Base-by-base conservation (phyloP, 768 basidiomycete species). In the Tylopilus rubrobrunneus region DNA sequence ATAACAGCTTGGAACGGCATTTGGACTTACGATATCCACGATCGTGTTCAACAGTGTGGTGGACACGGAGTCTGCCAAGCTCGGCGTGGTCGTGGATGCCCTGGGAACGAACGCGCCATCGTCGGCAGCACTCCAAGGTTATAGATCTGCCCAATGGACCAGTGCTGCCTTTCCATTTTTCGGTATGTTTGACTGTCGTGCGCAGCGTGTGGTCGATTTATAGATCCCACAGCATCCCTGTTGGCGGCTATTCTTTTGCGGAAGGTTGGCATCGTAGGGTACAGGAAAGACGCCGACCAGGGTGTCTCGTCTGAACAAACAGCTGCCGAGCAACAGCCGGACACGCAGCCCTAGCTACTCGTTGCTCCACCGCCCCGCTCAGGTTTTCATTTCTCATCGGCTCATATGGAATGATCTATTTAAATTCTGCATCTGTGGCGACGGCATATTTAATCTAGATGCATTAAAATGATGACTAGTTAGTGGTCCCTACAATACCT, bases 21-120 rank as follows among this genome's bases (percentile, higher is more conserved):
- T 89, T 33, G 89, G 87, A 14, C 74, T 89, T 2, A 84, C 87
- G 11, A 75, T 89, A 12, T 78, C 83, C 7, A 89, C 87, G 0
- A 84, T 89, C 29, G 84, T 88, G 39, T 86, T 81, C 67, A 78
- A 89, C 56, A 68, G 74, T 1, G 77, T 82, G 21, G 68, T 77
- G 9, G 51, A 54, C 5, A 53, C 68, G 12, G 61, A 73, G 29
- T 67, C 75, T 12, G 53, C 56, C 28, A 57, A 45, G 53, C 52
- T 64, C 39, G 75, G 71, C 36, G 71, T 77, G 14, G 45, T 56
- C 27, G 44, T 73, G 39, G 56, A 72, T 51, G 49, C 58, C 23
- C 23, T 57, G 1, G 65, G 58, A 8, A 53, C 63, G 19, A 71
- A 67, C 54, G 67, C 72, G 28, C 73, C 75, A 0, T 45, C 15